These are phyloP conservation scores for Trypanosoma platydactyli DNA, from an alignment of 208 protist species.

Conservation along the genomic window DNA sequence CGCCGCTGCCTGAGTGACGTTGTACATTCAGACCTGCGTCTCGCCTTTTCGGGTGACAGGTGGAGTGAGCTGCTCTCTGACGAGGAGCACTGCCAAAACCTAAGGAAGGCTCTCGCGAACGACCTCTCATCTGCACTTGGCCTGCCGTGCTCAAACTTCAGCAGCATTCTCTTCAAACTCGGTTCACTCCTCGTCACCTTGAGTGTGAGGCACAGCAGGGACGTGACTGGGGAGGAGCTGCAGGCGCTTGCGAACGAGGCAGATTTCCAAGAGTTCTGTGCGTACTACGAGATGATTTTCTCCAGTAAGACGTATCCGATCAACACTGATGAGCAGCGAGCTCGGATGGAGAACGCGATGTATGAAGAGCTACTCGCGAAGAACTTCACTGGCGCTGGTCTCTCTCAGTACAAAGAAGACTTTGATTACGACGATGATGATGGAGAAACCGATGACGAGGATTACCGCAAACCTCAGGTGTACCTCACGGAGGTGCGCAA, in stretches of 20 bases:
- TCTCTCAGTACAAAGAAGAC: slow-evolving; percentile 44
- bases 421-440: slow-evolving; percentile 62
- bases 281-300: slow-evolving; percentile 71
- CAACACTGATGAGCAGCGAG: slow-evolving; percentile 61
- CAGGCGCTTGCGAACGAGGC: slow-evolving; percentile 63
- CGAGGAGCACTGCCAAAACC: slow-evolving; percentile 36
- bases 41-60: slow-evolving; percentile 54
- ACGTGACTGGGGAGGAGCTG: slow-evolving; percentile 55
- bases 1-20: slow-evolving; percentile 36
- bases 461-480: slow-evolving; percentile 59
- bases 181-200: slow-evolving; percentile 42
- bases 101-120: slow-evolving; percentile 42
- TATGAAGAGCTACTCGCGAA: slow-evolving; percentile 10
- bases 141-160: slow-evolving; percentile 43
- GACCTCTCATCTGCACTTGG: slow-evolving; percentile 51
- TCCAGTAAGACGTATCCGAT: slow-evolving; percentile 57
- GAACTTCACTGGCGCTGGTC: slow-evolving; percentile 63
- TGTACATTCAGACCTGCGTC: slow-evolving; percentile 60
- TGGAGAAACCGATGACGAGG: slow-evolving; percentile 40
- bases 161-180: slow-evolving; percentile 18
- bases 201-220: slow-evolving; percentile 66
- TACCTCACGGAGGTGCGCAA: slow-evolving; percentile 50
- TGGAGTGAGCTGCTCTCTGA: slow-evolving; percentile 58
- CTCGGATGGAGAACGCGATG: slow-evolving; percentile 16
- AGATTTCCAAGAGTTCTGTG: slow-evolving; percentile 47